phyloP scores from a whole-genome alignment of 371 early-diverging fungal species.

The Sporodiniella umbellata region DNA sequence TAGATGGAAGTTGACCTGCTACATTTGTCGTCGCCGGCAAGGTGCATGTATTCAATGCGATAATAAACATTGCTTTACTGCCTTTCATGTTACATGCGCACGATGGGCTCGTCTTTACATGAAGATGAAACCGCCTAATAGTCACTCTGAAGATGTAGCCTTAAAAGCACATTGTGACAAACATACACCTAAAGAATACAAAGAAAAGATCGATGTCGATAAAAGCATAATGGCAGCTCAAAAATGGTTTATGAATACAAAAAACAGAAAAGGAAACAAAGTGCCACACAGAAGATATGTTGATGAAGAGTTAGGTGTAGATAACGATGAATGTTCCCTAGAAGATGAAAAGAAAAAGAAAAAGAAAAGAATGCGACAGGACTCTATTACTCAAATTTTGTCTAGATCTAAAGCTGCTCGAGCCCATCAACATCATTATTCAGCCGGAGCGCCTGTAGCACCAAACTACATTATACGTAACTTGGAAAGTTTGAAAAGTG shows the following conservation, averaged over 20 bases:
- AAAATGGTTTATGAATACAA: conserved; percentile 11
- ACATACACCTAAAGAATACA: conserved; percentile 77
- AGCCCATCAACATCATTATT: conserved; percentile 59
- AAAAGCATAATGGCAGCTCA: conserved; percentile 35
- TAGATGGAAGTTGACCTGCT: conserved; percentile 88
- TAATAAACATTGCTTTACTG: conserved; percentile 81
- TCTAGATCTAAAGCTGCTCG: conserved; percentile 57
- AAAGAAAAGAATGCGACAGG: conserved; percentile 13
- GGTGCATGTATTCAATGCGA: conserved; percentile 97
- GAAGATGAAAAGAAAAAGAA: conserved; percentile 7
- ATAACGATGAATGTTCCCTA: background rate
- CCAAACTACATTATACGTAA: conserved; percentile 67
- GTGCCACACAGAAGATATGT: conserved; percentile 33
- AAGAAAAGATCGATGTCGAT: conserved; percentile 54
- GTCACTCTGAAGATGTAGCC: conserved; percentile 54
- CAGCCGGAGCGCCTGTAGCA: conserved; percentile 62
- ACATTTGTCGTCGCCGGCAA: conserved; percentile 75
- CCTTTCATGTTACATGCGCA: conserved; percentile 96
- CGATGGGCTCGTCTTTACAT: conserved; percentile 83
- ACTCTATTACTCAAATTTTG: conserved; percentile 26
- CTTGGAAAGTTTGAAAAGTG: conserved; percentile 47
- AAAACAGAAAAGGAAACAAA: conserved; percentile 2
- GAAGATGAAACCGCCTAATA: conserved; percentile 65
- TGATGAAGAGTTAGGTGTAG: conserved; percentile 35
- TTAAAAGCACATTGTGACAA: conserved; percentile 76